Evolutionary conservation across 2,329 filamentous ascomycete genomes (phyloP).

Genomic region (Pseudogymnoascus sp.): DNA sequence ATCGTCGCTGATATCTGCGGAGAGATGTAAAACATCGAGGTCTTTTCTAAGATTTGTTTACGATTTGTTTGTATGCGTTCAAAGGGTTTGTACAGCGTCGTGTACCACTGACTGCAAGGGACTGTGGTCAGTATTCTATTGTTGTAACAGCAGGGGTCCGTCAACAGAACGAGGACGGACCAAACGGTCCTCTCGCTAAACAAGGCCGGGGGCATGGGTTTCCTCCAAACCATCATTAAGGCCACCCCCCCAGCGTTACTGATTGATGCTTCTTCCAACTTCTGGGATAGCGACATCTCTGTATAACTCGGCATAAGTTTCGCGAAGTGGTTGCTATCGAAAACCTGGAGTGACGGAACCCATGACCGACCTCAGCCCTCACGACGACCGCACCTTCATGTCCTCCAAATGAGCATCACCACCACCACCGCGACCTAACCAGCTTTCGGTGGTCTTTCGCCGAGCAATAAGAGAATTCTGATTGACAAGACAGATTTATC

Average conservation of each 20-base stretch:
- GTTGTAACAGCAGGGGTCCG: conserved; percentile 3
- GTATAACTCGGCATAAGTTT: conserved; percentile 7
- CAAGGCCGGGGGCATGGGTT: background rate
- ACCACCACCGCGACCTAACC: conserved; percentile 9
- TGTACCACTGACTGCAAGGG: conserved; percentile 3
- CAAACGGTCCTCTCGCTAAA: conserved; percentile 8
- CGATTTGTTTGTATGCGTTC: background rate
- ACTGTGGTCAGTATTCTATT: background rate
- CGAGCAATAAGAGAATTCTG: conserved; percentile 1
- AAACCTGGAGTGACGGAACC: background rate
- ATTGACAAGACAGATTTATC: background rate
- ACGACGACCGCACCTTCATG: conserved; percentile 4
- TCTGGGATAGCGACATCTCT: background rate
- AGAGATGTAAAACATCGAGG: background rate
- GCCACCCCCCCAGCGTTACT: conserved; percentile 6
- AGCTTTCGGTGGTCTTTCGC: conserved; percentile 9
- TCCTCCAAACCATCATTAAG: conserved; percentile 8
- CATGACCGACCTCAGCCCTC: background rate
- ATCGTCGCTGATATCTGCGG: background rate
- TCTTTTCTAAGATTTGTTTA: background rate
- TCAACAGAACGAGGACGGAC: conserved; percentile 3
- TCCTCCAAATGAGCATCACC: conserved; percentile 9
- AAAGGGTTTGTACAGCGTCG: background rate
- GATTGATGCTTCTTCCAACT: conserved; percentile 4
- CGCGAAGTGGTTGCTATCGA: conserved; percentile 1